Evolutionary conservation across 163 green algal genomes (phyloP).

Genomic region (Scenedesmus sp.): DNA sequence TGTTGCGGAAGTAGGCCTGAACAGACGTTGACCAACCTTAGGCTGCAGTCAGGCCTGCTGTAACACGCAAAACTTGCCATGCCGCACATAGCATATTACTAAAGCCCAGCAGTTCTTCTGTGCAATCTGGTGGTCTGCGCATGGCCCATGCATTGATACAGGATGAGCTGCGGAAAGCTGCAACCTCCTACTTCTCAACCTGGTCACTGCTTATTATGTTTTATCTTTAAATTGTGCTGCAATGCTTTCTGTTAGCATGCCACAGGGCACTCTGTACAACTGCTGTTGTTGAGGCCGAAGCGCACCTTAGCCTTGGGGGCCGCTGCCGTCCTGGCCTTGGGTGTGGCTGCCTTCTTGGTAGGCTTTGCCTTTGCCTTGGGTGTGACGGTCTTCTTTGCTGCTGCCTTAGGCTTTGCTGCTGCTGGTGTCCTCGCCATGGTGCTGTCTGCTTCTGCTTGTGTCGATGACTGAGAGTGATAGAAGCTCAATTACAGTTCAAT

Average conservation of each 20-base stretch:
- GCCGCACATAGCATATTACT: too few relatives aligned
- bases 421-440: slow-evolving; percentile 37
- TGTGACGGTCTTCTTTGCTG: background rate
- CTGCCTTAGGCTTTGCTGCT: background rate
- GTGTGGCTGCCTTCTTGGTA: slow-evolving; percentile 34
- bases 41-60: background rate
- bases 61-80: background rate
- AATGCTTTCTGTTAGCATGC: background rate
- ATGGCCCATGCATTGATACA: background rate
- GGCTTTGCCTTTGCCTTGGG: slow-evolving; percentile 12
- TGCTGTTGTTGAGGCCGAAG: slow-evolving; percentile 3
- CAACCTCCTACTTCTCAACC: background rate
- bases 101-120: background rate
- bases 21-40: background rate
- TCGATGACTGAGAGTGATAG: background rate
- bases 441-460: background rate
- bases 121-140: background rate
- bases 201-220: background rate
- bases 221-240: background rate
- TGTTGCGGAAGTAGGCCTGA: slow-evolving; percentile 6
- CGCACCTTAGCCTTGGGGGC: background rate
- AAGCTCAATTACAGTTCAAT: too few relatives aligned
- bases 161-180: background rate
- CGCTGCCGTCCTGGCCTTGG: background rate
- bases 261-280: background rate